Conservation (phyloP, 2,329 filamentous ascomycete species). For the Venturia oleaginea region DNA sequence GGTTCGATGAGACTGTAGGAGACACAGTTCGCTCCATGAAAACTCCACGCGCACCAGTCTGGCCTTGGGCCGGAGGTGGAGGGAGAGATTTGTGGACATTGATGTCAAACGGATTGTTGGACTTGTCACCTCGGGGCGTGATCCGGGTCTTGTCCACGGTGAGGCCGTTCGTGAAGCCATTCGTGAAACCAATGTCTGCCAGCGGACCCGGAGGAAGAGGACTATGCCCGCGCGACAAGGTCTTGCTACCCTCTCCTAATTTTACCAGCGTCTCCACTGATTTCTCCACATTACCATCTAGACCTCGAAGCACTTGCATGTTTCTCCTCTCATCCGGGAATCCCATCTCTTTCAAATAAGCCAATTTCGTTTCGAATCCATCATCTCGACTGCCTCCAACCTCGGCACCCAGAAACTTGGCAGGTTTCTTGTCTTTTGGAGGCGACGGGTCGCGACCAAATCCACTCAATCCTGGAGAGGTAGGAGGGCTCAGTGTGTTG, state of each 20-base stretch:
- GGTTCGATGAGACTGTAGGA: conserved; percentile 51
- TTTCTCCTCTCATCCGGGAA: conserved; percentile 80
- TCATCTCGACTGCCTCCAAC: conserved; percentile 47
- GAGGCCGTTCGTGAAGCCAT: conserved; percentile 29
- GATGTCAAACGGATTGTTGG: conserved; percentile 28
- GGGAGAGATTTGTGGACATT: conserved; percentile 31
- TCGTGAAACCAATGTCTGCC: conserved; percentile 26
- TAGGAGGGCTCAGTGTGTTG: conserved; percentile 43
- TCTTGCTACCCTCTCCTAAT: conserved; percentile 61
- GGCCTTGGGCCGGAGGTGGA: conserved; percentile 21
- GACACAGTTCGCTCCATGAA: conserved; percentile 20
- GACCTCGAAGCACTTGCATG: conserved; percentile 66
- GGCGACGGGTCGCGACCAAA: conserved; percentile 26
- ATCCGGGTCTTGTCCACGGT: conserved; percentile 31
- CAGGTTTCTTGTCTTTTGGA: conserved; percentile 21
- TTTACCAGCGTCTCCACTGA: conserved; percentile 78
- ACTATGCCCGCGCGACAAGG: conserved; percentile 25
- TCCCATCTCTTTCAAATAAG: conserved; percentile 77
- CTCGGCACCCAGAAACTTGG: conserved; percentile 11
- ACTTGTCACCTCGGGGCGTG: conserved; percentile 19
- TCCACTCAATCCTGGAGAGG: conserved; percentile 24
- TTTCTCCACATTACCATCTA: conserved; percentile 77
- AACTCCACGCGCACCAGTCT: conserved; percentile 20
- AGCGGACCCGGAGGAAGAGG: conserved; percentile 35
- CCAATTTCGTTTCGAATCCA: conserved; percentile 67